Base-by-base conservation (phyloP, 2,329 filamentous ascomycete genomes). In the Paracorniculantispora psalliotae region DNA sequence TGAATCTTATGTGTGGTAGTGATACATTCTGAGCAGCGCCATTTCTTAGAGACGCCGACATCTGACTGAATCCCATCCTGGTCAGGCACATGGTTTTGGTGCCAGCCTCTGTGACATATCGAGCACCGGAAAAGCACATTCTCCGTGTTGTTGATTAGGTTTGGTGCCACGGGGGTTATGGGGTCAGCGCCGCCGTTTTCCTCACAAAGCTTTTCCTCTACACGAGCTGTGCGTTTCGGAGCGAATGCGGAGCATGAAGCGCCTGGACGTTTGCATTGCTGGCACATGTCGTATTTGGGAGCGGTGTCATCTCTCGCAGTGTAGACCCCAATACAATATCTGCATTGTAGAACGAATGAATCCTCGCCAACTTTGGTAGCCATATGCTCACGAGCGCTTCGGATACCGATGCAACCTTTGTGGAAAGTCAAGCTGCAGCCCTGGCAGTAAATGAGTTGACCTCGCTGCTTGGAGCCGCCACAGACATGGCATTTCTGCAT, bases 401-500 rank as follows among this genome's bases (percentile, higher is more conserved):
- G 84, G 51, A 81, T 78, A 1, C 93, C 92, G 28, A 99, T 79
- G 68, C 94, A 99, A 43, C 75, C 76, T 71, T 90, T 91, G 73
- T 99, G 94, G 65, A 91, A 96, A 0, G 89, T 81, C 50, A 87
- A 79, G 2, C 88, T 91, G 70, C 94, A 99, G 30, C 94, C 94
- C 74, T 99, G 96, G 66, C 94, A 99, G 68, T 88, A 87, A 35
- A 99, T 81, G 25, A 99, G 77, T 41, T 83, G 78, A 1, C 90
- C 91, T 17, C 71, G 73, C n/a, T 76, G 73, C 50, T 74, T 76
- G 4, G 71, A 69, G 13, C 69, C 67, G 19, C 65, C 61, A 68
- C 94, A 99, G 2, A 85, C 81, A 64, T 90, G 87, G 71, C 94
- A 99, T 8, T 76, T 77, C 43, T 82, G 77, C 49, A 81, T 83